A percentile compares a stretch with the other conserved stretches of the same genome.
phyloP scores from a whole-genome alignment of 805 yeast species.

The Blastobotrys terrestris region DNA sequence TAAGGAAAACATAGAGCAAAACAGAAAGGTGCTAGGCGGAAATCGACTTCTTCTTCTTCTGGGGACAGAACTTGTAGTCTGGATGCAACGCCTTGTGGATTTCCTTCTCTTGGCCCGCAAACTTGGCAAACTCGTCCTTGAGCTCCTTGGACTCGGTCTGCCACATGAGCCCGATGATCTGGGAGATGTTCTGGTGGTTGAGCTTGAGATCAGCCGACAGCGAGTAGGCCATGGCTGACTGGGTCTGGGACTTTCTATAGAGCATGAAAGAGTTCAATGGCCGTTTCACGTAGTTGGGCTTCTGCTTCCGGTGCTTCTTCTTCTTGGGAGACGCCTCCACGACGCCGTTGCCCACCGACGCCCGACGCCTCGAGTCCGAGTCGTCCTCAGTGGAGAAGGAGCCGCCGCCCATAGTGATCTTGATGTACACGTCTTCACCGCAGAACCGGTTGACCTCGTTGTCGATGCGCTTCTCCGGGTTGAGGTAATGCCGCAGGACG shows the following conservation, averaged over 20 bases:
- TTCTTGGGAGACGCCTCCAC: conserved; percentile 4
- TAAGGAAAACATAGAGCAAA: too few species aligned
- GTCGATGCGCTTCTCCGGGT: conserved; percentile 15
- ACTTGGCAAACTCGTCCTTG: conserved; percentile 34
- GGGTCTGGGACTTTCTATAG: conserved; percentile 40
- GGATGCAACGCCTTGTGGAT: conserved; percentile 39
- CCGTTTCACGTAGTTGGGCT: conserved; percentile 34
- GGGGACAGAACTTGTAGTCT: conserved; percentile 40
- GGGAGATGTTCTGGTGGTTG: conserved; percentile 38
- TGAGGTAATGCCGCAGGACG: conserved; percentile 22
- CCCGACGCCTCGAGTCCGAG: conserved; percentile 10
- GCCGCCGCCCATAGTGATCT: conserved; percentile 21
- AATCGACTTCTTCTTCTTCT: conserved; percentile 25
- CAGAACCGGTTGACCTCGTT: conserved; percentile 19
- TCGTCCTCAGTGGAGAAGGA: conserved; percentile 8
- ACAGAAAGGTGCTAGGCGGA: neutral
- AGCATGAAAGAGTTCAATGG: conserved; percentile 46
- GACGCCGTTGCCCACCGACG: conserved; percentile 10
- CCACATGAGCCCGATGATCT: conserved; percentile 42
- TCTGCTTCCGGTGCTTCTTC: conserved; percentile 18
- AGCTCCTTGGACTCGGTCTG: conserved; percentile 35
- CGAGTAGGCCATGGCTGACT: conserved; percentile 33
- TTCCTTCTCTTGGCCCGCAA: conserved; percentile 37
- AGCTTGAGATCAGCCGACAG: conserved; percentile 28
- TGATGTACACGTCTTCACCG: conserved; percentile 22